Conservation (phyloP, 2,329 filamentous ascomycete species). For the Macrophomina pseudophaseolina region DNA sequence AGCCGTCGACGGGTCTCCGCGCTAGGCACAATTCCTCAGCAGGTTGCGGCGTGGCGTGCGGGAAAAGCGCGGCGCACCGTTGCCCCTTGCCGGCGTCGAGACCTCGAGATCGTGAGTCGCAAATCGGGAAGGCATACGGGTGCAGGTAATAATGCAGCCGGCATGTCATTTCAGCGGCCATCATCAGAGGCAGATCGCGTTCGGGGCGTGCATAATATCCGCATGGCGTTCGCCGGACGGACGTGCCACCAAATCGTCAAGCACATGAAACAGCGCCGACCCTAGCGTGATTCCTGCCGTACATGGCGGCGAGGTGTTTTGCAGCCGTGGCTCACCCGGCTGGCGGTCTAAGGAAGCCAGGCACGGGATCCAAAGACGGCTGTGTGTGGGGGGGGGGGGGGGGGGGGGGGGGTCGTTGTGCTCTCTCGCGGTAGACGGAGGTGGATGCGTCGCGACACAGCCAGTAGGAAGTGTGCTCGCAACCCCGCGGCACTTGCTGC, state of each 20-base stretch:
- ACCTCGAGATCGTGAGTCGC: background rate
- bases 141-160: background rate
- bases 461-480: background rate
- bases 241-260: slow-evolving; percentile 19
- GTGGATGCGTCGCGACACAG: background rate
- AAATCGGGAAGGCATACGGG: background rate
- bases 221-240: slow-evolving; percentile 15
- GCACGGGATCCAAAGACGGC: background rate
- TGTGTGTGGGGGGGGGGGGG: too few relatives aligned
- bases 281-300: slow-evolving; percentile 2
- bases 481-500: slow-evolving; percentile 11
- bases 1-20: background rate
- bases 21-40: slow-evolving; percentile 4
- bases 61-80: background rate
- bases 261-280: slow-evolving; percentile 15
- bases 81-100: background rate
- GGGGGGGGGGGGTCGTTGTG: background rate
- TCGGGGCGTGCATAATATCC: background rate
- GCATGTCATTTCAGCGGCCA: slow-evolving; percentile 8
- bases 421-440: background rate
- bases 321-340: background rate
- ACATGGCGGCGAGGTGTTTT: slow-evolving; percentile 1
- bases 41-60: slow-evolving; percentile 5
- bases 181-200: slow-evolving; percentile 19
- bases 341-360: background rate